These are phyloP conservation scores for Pseudogymnoascus destructans DNA, from an alignment of 2,329 filamentous ascomycete genomes.

Conservation along the genomic window DNA sequence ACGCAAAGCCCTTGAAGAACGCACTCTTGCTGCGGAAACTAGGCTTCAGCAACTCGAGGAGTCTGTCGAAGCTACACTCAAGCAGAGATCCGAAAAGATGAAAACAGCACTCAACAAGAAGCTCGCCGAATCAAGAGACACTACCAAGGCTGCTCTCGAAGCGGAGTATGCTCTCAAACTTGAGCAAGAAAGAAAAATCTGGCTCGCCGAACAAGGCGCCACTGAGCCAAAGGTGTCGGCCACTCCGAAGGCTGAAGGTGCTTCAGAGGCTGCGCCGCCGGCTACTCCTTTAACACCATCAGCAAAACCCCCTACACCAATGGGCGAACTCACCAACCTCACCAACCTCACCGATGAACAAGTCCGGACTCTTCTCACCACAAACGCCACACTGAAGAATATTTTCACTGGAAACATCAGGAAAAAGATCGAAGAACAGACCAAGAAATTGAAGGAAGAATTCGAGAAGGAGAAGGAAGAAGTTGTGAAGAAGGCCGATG, in stretches of 20 bases:
- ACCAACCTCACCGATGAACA: slow-evolving; percentile 40
- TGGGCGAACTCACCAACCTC: slow-evolving; percentile 23
- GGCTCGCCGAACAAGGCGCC: slow-evolving; percentile 37
- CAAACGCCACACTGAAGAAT: slow-evolving; percentile 42
- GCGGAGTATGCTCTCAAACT: slow-evolving; percentile 36
- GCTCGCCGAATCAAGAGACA: slow-evolving; percentile 40
- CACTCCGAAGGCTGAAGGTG: slow-evolving; percentile 18
- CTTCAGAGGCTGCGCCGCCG: slow-evolving; percentile 10
- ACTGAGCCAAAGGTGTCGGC: slow-evolving; percentile 21
- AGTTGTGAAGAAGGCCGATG: slow-evolving; percentile 35
- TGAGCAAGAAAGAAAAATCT: slow-evolving; percentile 51
- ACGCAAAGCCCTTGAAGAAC: slow-evolving; percentile 47
- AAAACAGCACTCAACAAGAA: slow-evolving; percentile 55
- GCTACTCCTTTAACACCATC: slow-evolving; percentile 18
- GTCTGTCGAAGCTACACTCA: slow-evolving; percentile 45
- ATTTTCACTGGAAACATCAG: slow-evolving; percentile 51
- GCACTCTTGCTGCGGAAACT: slow-evolving; percentile 45
- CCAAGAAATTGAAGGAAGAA: slow-evolving; percentile 38
- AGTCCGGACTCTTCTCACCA: slow-evolving; percentile 40
- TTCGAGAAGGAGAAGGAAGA: slow-evolving; percentile 34
- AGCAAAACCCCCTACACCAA: slow-evolving; percentile 13
- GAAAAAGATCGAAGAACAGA: slow-evolving; percentile 54
- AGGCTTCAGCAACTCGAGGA: slow-evolving; percentile 49
- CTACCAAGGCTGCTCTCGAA: slow-evolving; percentile 40
- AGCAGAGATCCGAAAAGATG: slow-evolving; percentile 56